Conservation (phyloP, 2,329 filamentous ascomycete genomes). For the Exophiala aquamarina region DNA sequence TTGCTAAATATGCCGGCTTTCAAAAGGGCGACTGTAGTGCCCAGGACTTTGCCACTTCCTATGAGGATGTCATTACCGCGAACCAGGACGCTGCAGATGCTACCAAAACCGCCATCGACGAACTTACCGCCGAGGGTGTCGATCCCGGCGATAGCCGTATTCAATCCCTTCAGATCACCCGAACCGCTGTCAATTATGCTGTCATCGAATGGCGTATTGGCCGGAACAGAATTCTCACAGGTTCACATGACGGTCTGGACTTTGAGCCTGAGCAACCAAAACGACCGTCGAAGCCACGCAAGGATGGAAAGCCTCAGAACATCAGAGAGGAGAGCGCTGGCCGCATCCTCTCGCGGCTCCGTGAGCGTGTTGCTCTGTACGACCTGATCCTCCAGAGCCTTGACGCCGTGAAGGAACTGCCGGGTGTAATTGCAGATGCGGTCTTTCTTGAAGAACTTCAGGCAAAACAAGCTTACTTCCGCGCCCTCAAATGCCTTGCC, state of each 20-base stretch:
- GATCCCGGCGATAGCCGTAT: constrained; percentile 81
- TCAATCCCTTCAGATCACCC: constrained; percentile 89
- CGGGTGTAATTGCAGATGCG: constrained; percentile 83
- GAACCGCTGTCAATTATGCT: constrained; percentile 90
- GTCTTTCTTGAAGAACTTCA: constrained; percentile 75
- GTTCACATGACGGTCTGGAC: constrained; percentile 73
- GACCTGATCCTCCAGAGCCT: constrained; percentile 89
- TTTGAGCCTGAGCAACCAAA: constrained; percentile 47
- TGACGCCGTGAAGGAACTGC: constrained; percentile 83
- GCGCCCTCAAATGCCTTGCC: constrained; percentile 82
- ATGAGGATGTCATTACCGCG: constrained; percentile 85
- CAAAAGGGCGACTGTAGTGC: constrained; percentile 40
- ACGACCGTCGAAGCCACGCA: constrained; percentile 54
- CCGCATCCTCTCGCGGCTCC: constrained; percentile 74
- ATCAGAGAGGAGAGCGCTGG: constrained; percentile 67
- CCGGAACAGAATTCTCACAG: constrained; percentile 84
- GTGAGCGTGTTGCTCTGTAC: constrained; percentile 85
- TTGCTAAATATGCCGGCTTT: constrained; percentile 23
- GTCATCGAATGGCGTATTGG: constrained; percentile 94
- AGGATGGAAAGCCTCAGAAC: constrained; percentile 46
- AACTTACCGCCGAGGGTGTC: constrained; percentile 78
- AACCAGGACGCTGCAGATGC: constrained; percentile 94
- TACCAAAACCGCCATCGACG: constrained; percentile 89
- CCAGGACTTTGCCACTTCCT: constrained; percentile 76
- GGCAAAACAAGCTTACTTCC: constrained; percentile 78